These are phyloP conservation scores for Chalciporus piperatus DNA, from an alignment of 768 basidiomycete species.

Conservation along the genomic window DNA sequence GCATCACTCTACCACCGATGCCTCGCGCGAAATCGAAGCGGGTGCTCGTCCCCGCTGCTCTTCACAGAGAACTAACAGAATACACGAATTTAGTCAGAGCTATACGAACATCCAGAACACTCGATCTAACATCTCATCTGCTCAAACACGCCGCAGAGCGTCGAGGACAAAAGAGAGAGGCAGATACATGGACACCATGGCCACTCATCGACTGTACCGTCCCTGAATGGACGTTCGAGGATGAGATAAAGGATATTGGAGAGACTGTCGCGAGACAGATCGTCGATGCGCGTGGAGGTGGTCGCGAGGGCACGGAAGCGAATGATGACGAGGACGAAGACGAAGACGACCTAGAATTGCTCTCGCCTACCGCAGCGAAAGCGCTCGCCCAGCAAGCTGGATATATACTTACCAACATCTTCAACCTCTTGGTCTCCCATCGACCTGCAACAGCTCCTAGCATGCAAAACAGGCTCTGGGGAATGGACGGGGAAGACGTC, in stretches of 20 bases:
- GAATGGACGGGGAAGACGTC: constrained; percentile 64
- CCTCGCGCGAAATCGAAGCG: constrained; percentile 20
- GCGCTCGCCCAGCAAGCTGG: constrained; percentile 43
- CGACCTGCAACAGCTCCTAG: constrained; percentile 54
- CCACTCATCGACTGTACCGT: constrained; percentile 66
- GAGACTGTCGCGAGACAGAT: constrained; percentile 33
- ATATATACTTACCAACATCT: constrained; percentile 46
- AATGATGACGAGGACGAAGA: constrained; percentile 25
- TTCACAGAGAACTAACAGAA: constrained; percentile 66
- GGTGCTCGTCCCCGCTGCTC: constrained; percentile 44
- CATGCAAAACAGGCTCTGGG: constrained; percentile 61
- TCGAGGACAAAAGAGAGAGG: constrained; percentile 18
- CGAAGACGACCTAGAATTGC: constrained; percentile 32
- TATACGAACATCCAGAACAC: constrained; percentile 52
- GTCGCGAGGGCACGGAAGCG: constrained; percentile 6
- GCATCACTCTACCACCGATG: background rate
- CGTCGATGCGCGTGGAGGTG: no score
- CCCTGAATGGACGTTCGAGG: constrained; percentile 70
- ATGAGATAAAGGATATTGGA: constrained; percentile 58
- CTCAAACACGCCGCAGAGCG: constrained; percentile 22
- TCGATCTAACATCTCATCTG: constrained; percentile 58
- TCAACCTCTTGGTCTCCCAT: constrained; percentile 55
- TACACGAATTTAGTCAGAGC: constrained; percentile 65
- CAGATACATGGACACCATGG: constrained; percentile 73
- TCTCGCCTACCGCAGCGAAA: constrained; percentile 27